These are phyloP conservation scores for Tetracladium setigerum DNA, from an alignment of 495 filamentous ascomycete genomes.

Conservation along the genomic window DNA sequence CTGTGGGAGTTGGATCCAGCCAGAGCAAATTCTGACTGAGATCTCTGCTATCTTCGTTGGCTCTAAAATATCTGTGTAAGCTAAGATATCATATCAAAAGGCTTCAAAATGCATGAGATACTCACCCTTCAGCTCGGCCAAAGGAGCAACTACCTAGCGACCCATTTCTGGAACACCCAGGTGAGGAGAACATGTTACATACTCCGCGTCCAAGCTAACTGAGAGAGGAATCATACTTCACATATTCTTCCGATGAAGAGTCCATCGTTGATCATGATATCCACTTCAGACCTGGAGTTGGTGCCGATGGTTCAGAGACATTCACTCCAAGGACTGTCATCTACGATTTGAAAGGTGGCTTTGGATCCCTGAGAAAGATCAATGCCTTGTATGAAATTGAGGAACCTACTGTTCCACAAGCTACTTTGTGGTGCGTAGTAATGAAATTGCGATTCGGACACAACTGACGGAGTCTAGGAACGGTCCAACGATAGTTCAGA, in stretches of 20 bases:
- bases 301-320: constrained; percentile 76
- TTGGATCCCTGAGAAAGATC: constrained; percentile 77
- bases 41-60: no score
- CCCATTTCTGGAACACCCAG: constrained; percentile 97
- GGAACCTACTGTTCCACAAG: constrained; percentile 40
- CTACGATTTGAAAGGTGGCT: constrained; percentile 90
- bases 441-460: neutral
- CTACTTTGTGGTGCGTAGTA: constrained; percentile 53
- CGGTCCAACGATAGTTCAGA: constrained; percentile 59
- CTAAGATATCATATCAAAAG: no score
- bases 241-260: constrained; percentile 60
- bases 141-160: constrained; percentile 88
- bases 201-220: neutral
- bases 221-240: constrained; percentile 90
- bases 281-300: constrained; percentile 83
- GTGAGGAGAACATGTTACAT: constrained; percentile 9
- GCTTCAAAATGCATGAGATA: constrained; percentile 77
- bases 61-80: no score
- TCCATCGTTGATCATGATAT: constrained; percentile 85
- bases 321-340: constrained; percentile 86
- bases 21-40: no score
- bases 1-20: no score
- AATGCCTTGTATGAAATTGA: constrained; percentile 78
- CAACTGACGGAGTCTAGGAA: constrained; percentile 42
- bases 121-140: constrained; percentile 91